A percentile compares a stretch with the other conserved stretches of the same genome.
Conservation (phyloP, 225 moss, liverwort and hornwort genomes). For the Neckera pumila region DNA sequence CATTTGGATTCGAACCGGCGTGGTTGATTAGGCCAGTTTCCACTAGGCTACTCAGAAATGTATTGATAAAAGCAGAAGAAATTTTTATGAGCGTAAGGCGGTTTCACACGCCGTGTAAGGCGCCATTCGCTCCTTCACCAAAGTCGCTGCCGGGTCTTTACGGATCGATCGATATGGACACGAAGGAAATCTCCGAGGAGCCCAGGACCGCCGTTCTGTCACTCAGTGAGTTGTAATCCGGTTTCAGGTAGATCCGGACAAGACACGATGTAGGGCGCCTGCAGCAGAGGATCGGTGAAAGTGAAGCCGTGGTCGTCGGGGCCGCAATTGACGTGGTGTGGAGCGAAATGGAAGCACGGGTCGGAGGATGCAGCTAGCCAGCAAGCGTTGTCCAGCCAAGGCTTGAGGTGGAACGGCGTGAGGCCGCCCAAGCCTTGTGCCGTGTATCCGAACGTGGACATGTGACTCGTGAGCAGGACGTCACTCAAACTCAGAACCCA, state of each 20-base stretch:
- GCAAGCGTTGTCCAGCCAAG: conserved; percentile 50
- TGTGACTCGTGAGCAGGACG: conserved; percentile 44
- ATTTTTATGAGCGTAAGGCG: too few relatives aligned
- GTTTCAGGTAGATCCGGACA: conserved; percentile 45
- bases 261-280: conserved; percentile 15
- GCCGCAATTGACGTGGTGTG: conserved; percentile 15
- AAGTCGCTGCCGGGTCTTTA: too few relatives aligned
- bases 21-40: too few relatives aligned
- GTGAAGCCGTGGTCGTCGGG: conserved; percentile 12
- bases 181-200: background rate
- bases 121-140: too few relatives aligned
- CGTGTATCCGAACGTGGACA: conserved; percentile 57
- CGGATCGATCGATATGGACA: too few relatives aligned
- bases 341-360: conserved; percentile 62
- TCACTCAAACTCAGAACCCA: conserved; percentile 62
- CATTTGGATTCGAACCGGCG: too few relatives aligned
- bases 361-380: conserved; percentile 37
- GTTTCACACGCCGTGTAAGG: too few relatives aligned
- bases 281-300: conserved; percentile 16
- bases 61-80: too few relatives aligned
- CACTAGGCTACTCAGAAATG: too few relatives aligned
- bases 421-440: conserved; percentile 48
- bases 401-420: conserved; percentile 51
- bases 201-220: background rate
- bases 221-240: conserved; percentile 40